Base-by-base conservation (phyloP, 441 rosid species). In the Daphne laureola region DNA sequence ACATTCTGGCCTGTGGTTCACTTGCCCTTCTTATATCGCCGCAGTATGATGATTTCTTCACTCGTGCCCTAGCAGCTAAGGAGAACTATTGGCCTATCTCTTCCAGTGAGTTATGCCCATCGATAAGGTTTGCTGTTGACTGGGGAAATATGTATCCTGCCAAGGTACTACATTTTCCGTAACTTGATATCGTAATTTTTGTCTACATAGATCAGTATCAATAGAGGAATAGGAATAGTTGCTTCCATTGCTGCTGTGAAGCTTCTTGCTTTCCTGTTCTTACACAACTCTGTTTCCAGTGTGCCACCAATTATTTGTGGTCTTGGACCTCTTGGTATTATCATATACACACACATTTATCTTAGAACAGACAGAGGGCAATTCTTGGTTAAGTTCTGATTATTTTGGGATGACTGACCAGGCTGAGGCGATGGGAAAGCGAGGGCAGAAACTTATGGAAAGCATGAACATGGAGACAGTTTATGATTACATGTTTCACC, bases 401-500 rank as follows among this genome's bases (percentile, higher is more conserved):
- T 14, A 35, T 44, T 23, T 47, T 61, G 53, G 44, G 17, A 18
- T 56, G 23, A 59, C 55, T 56, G 23, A 59, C 55, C 80, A 88
- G 95, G 98, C 98, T 5, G 76, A 70, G 62, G 63, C 59, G 49
- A 82, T 88, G 14, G 98, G 96, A 23, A 77, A 79, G 76, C 66
- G 73, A 46, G 98, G 90, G 48, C 96, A 91, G 47, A 57, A 67
- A 41, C 76, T 80, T 55, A 88, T 88, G 96, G 86, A 77, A 68
- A 75, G 73, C 64, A 65, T 82, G 27, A 84, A 55, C 47, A 79
- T 88, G 93, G 82, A 82, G 57, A 44, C 79, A 38, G 67, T 91
- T 14, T 88, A 88, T 17, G 93, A 88, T 67, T 91, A 88, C 79
- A 82, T 88, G 95, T 79, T 78, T 70, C 83, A 91, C 67, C 87